Percentiles rank a stretch among this genome's conserved stretches.
Evolutionary conservation across 306 rosid species (phyloP).

Genomic region (Ziziphus jujuba): DNA sequence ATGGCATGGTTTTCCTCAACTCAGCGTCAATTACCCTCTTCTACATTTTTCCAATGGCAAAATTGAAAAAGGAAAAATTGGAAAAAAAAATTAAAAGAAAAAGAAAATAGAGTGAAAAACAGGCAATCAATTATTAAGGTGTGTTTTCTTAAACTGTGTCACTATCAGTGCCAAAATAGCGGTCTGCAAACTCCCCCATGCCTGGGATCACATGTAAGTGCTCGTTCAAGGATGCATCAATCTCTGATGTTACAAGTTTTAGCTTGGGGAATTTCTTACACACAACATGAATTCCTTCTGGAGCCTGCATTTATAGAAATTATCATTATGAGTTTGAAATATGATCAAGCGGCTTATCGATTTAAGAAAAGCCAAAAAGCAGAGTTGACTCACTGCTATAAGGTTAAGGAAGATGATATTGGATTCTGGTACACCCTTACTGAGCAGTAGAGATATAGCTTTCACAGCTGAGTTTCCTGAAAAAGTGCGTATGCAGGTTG

Average conservation of each 20-base stretch:
- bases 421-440: slow-evolving; percentile 26
- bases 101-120: background rate
- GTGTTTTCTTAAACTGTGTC: background rate
- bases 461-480: slow-evolving; percentile 27
- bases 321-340: background rate
- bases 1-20: no score
- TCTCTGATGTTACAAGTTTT: slow-evolving; percentile 24
- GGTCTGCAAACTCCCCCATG: slow-evolving; percentile 28
- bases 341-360: background rate
- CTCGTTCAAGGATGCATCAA: slow-evolving; percentile 13
- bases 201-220: slow-evolving; percentile 19
- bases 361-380: background rate
- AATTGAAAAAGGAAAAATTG: background rate
- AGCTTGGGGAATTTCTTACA: slow-evolving; percentile 26
- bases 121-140: background rate
- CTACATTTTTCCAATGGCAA: background rate
- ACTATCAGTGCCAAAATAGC: slow-evolving; percentile 23
- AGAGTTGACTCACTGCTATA: slow-evolving; percentile 22
- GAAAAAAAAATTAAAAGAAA: background rate
- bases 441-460: slow-evolving; percentile 25
- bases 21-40: no score
- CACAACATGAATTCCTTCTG: slow-evolving; percentile 21
- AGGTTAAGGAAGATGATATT: slow-evolving; percentile 29
- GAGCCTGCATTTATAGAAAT: slow-evolving; percentile 3
- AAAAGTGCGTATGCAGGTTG: background rate